Base-by-base conservation (phyloP, 805 yeast species). In the Lipomyces spencermartinsiae region DNA sequence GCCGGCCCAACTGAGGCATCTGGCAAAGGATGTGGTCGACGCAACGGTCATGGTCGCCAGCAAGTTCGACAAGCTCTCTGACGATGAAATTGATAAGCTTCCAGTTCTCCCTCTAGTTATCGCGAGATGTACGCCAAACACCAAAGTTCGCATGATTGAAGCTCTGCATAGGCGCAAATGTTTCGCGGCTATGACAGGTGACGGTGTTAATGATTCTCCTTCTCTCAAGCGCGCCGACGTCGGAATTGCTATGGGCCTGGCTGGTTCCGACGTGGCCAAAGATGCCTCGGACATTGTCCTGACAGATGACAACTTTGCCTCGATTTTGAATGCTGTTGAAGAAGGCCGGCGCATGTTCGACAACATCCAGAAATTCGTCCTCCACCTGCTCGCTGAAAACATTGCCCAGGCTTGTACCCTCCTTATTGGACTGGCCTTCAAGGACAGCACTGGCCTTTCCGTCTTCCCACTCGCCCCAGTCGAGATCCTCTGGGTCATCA, bases 241-340 rank as follows among this genome's bases (percentile, higher is more conserved):
- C 73, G 98, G 98, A 75, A 91, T 93, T 73, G 89, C 97, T 12
- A 92, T 93, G 83, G 82, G 82, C 69, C 87, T 86, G 73, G 88
- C 90, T 81, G 99, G 99, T 68, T 94, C 98, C 0, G 99, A 94
- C 79, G 98, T 94, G 56, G 99, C 99, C 60, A 94, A 94, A 76
- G 98, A 94, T 79, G 98, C 98, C 1, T 91, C 97, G 1, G 98
- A 94, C 79, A 94, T 94, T 98, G 93, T 94, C 63, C 83, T 94
- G 71, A 93, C 97, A 1, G 97, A 94, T 80, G 98, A 94, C 79
- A 98, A 94, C 77, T 94, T 94, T 80, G 88, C 95, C 66, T 93
- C 98, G 0, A 94, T 94, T 74, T 81, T 94, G 72, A 88, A 87
- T 71, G 98, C 98, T 3, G 92, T 93, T 73, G 93, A 91, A 79